phyloP scores from a whole-genome alignment of 208 protist genomes.

The Leptomonas seymouri region DNA sequence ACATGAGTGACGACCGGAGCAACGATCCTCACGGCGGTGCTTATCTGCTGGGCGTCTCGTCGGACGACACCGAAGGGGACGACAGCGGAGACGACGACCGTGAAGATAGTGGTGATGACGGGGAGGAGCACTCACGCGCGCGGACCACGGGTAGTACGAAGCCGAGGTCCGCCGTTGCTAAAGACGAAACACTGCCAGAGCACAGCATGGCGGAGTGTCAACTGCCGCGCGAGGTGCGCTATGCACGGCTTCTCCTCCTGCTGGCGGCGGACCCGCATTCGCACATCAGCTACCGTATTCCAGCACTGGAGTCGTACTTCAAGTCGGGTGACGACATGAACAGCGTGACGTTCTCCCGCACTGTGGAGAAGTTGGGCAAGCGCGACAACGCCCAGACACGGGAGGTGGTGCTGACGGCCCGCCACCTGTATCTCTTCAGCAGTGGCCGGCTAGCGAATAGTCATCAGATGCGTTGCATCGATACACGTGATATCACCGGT shows the following conservation, averaged over 20 bases:
- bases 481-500: constrained; percentile 52
- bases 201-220: not conserved
- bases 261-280: constrained; percentile 40
- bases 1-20: constrained; percentile 8
- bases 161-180: not conserved
- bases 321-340: constrained; percentile 37
- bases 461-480: constrained; percentile 49
- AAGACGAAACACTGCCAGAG: not conserved
- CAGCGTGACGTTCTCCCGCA: constrained; percentile 60
- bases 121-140: not conserved
- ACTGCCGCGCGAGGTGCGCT: constrained; percentile 11
- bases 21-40: not conserved
- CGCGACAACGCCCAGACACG: constrained; percentile 49
- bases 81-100: constrained; percentile 5
- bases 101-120: not conserved
- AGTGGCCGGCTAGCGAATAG: constrained; percentile 26
- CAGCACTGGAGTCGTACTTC: constrained; percentile 40
- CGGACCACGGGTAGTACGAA: not conserved
- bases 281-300: constrained; percentile 48
- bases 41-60: constrained; percentile 5
- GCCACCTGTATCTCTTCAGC: constrained; percentile 59
- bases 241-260: constrained; percentile 29
- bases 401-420: constrained; percentile 53
- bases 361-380: constrained; percentile 62
- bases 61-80: constrained; percentile 26